phyloP scores from a whole-genome alignment of 2,329 filamentous ascomycete species.

The Alternaria brassicicola region DNA sequence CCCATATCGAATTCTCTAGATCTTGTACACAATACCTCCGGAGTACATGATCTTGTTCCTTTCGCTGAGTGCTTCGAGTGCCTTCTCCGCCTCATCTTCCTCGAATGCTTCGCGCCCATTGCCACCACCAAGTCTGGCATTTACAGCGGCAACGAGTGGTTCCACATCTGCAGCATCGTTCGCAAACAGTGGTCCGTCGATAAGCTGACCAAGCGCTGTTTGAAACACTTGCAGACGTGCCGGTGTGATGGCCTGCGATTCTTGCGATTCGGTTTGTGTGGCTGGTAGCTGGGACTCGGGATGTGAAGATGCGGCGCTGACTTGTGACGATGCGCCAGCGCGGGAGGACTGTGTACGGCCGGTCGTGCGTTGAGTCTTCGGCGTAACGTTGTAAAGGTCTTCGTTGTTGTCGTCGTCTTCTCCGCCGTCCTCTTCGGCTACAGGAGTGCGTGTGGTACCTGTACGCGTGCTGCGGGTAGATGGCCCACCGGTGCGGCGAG shows the following conservation, averaged over 20 bases:
- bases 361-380: slow-evolving; percentile 54
- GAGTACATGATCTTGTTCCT: slow-evolving; percentile 83
- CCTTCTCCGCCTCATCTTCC: slow-evolving; percentile 74
- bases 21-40: slow-evolving; percentile 59
- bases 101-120: slow-evolving; percentile 67
- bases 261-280: slow-evolving; percentile 55
- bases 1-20: slow-evolving; percentile 23
- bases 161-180: slow-evolving; percentile 82
- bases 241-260: slow-evolving; percentile 60
- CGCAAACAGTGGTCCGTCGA: slow-evolving; percentile 81
- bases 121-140: slow-evolving; percentile 68
- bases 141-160: slow-evolving; percentile 78
- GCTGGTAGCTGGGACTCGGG: slow-evolving; percentile 73
- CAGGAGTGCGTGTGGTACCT: slow-evolving; percentile 39
- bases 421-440: slow-evolving; percentile 48
- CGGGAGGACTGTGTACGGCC: slow-evolving; percentile 39
- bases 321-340: slow-evolving; percentile 57
- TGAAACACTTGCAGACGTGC: slow-evolving; percentile 77
- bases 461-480: slow-evolving; percentile 43
- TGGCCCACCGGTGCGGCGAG: slow-evolving; percentile 48
- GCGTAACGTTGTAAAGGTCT: slow-evolving; percentile 61
- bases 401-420: slow-evolving; percentile 61
- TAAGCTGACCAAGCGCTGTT: slow-evolving; percentile 78
- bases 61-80: slow-evolving; percentile 79
- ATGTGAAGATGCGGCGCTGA: slow-evolving; percentile 79